Evolutionary conservation across 768 basidiomycete genomes (phyloP).

Genomic region (Pisolithus orientalis): DNA sequence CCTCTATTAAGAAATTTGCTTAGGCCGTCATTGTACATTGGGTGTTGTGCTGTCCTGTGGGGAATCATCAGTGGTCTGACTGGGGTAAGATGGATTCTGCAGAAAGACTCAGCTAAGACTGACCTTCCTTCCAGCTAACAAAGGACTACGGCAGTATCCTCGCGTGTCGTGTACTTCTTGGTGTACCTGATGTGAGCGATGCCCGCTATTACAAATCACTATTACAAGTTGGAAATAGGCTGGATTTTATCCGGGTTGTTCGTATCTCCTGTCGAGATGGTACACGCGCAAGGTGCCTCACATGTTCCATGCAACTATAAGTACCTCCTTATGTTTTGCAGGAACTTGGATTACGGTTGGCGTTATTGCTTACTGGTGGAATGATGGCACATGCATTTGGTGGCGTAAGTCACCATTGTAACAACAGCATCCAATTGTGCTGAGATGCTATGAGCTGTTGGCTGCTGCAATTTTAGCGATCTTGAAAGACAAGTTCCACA

Average conservation of each 20-base stretch:
- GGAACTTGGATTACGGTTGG: slow-evolving; percentile 66
- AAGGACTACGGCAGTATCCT: slow-evolving; percentile 51
- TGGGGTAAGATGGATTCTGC: slow-evolving; percentile 36
- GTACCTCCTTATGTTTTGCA: slow-evolving; percentile 13
- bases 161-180: slow-evolving; percentile 54
- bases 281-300: slow-evolving; percentile 37
- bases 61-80: slow-evolving; percentile 58
- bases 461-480: slow-evolving; percentile 65
- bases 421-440: neutral
- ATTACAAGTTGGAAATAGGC: slow-evolving; percentile 28
- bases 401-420: slow-evolving; percentile 34
- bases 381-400: slow-evolving; percentile 65
- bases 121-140: slow-evolving; percentile 35
- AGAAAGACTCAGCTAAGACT: neutral
- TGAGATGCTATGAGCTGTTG: slow-evolving; percentile 40
- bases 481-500: slow-evolving; percentile 63
- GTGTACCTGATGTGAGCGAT: slow-evolving; percentile 46
- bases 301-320: neutral
- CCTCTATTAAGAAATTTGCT: slow-evolving; percentile 48
- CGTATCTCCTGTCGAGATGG: slow-evolving; percentile 46
- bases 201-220: neutral
- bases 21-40: slow-evolving; percentile 61
- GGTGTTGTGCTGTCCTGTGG: slow-evolving; percentile 55
- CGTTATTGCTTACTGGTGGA: slow-evolving; percentile 52
- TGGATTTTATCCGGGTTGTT: slow-evolving; percentile 58